A percentile compares a stretch with the other conserved stretches of the same genome.
These are phyloP conservation scores for Colletotrichum aenigma DNA, from an alignment of 2,329 filamentous ascomycete species.

Conservation along the genomic window DNA sequence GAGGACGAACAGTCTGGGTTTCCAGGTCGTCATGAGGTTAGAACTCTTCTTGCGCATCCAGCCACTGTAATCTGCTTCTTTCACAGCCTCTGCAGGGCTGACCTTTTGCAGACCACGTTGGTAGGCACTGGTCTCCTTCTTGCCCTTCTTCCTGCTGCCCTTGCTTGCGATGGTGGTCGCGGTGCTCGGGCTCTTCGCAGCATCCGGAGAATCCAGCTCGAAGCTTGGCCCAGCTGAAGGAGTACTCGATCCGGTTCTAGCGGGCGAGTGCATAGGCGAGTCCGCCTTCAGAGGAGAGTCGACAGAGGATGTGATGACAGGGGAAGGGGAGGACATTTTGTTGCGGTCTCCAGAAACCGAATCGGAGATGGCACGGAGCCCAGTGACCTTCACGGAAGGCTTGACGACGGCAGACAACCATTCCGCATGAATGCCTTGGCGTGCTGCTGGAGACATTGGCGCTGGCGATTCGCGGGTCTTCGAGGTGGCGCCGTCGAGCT, in stretches of 20 bases:
- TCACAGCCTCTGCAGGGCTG: slow-evolving; percentile 80
- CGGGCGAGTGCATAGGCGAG: slow-evolving; percentile 65
- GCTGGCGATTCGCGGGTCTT: slow-evolving; percentile 36
- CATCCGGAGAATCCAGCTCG: slow-evolving; percentile 77
- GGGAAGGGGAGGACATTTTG: slow-evolving; percentile 40
- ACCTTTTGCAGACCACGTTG: slow-evolving; percentile 84
- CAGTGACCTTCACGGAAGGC: slow-evolving; percentile 55
- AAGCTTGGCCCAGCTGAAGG: slow-evolving; percentile 72
- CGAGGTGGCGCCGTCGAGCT: slow-evolving; percentile 53
- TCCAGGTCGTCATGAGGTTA: slow-evolving; percentile 97
- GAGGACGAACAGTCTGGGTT: slow-evolving; percentile 92
- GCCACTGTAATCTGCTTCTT: slow-evolving; percentile 88
- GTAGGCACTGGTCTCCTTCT: slow-evolving; percentile 96
- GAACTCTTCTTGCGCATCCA: slow-evolving; percentile 99
- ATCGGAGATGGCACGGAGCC: slow-evolving; percentile 87
- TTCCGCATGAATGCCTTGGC: slow-evolving; percentile 54
- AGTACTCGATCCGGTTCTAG: slow-evolving; percentile 77
- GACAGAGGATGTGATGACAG: slow-evolving; percentile 40
- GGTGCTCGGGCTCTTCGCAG: slow-evolving; percentile 60
- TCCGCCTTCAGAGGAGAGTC: slow-evolving; percentile 56
- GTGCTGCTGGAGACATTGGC: slow-evolving; percentile 46
- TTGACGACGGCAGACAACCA: slow-evolving; percentile 60
- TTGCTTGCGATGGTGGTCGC: slow-evolving; percentile 51
- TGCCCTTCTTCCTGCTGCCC: slow-evolving; percentile 71
- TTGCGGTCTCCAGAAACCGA: slow-evolving; percentile 62